Evolutionary conservation across 1,139 yeast genomes (phyloP), one percentile per base, ranked within the genome.

Genomic region (Candida freyschussii): DNA sequence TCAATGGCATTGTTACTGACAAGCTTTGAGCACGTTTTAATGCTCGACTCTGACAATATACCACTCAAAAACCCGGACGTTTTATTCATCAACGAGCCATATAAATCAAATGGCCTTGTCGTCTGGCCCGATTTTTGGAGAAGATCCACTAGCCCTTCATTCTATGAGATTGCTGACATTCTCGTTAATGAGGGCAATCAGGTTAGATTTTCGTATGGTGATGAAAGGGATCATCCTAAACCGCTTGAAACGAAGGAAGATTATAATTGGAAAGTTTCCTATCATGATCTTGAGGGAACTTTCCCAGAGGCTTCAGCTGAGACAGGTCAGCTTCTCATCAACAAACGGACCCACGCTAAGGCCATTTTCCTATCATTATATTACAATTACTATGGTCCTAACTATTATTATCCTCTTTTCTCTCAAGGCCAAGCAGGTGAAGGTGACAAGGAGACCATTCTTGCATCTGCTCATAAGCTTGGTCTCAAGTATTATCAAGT

Each of bases 381-480:
- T 57, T 86, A 85, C 59, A 86, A 85, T 51, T 61, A 80, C 25
- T 79, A 74, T 52, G 95, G 95, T 0, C 93, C 91, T 7, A 65
- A 69, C 10, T 75, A 77, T 57, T 86, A 69, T 53, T 86, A 85
- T 57, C 91, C 89, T 6, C 65, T 86, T 30, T 70, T 86, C 36
- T 75, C 91, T 1, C 95, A 85, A 59, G 89, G 89, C 6, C 76
- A 83, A 2, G 81, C 79, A 29, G 95, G 96, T 19, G 94, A 84
- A 61, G 95, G 95, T 39, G 95, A 86, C 55, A 86, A 85, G 54
- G 96, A 86, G 52, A 84, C 95, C 0, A 83, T 83, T 47, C 63
- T 83, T 36, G 87, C 94, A 0, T 87, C 91, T 0, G 83, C 93
- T 1, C 71, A 72, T 30, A 80, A 78, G 7, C 60, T 79, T 33